Base-by-base conservation (phyloP, 345 rosid species). In the Cardamine occulta region DNA sequence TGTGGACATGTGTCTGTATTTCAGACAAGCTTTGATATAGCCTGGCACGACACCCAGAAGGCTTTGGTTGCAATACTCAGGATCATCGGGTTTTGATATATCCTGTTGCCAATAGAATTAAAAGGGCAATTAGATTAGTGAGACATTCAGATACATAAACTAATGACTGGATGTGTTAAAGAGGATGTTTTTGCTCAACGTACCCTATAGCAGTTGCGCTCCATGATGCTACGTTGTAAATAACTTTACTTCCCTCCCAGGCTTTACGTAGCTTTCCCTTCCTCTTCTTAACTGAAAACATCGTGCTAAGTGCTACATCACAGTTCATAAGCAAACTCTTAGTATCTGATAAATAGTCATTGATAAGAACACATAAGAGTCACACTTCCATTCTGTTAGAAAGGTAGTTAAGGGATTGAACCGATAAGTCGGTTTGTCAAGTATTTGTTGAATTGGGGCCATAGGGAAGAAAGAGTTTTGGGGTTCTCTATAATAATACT, bases 221-320 rank as follows among this genome's bases (percentile, higher is more conserved):
- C 99, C 99, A 95, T 17, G 99, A 95, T 32, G 98, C 99, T 42
- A 89, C 91, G 18, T 95, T 92, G 79, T 95, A 95, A 42, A 89
- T 62, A 66, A 95, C 93, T 83, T 90, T 92, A 83, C 99, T 92
- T 76, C 99, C 99, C 31, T 95, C 98, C 99, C 96, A 95, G n/a
- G 97, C 99, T 86, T 85, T 92, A n/a, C 88, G 92, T 75, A 95
- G 96, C 84, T 88, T 95, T 67, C 99, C 97, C 73, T 88, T 88
- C 47, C 87, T 87, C 86, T 85, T 92, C 78, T 88, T 92, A 14
- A 86, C 83, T 7, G 97, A 89, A 75, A 95, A 92, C 76, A 92
- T 90, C 81, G 87, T 95, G 85, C 93, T 79, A 55, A 95, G 93
- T 57, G 97, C 98, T 95, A 79, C 79, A 66, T 18, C 8, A 8